Conservation (phyloP, 768 basidiomycete species). For the Leccinellum albellum region DNA sequence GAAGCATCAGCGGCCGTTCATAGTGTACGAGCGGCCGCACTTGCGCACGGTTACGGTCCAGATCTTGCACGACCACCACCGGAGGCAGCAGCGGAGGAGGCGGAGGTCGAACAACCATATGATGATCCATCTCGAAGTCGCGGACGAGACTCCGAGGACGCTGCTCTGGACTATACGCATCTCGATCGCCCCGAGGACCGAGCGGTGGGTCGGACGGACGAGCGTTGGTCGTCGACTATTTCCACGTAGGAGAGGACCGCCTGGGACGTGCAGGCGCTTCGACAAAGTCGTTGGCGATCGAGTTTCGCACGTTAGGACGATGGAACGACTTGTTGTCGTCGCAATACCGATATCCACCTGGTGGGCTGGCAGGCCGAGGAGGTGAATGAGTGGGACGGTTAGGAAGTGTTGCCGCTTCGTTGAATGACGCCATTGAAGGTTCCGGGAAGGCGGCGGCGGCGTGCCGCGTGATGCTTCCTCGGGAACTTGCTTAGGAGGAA, state of each 20-base stretch:
- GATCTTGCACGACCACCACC: neutral
- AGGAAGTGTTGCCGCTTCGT: slow-evolving; percentile 3
- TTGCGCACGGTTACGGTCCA: slow-evolving; percentile 9
- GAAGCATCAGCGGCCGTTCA: slow-evolving; percentile 30
- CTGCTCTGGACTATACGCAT: slow-evolving; percentile 7
- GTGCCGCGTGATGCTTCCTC: slow-evolving; percentile 22
- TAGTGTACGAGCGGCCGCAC: slow-evolving; percentile 25
- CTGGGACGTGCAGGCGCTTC: slow-evolving; percentile 11
- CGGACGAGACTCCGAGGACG: slow-evolving; percentile 9
- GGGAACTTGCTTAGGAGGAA: slow-evolving; percentile 4
- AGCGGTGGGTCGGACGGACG: slow-evolving; percentile 6
- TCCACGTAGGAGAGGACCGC: slow-evolving; percentile 1
- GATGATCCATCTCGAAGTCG: slow-evolving; percentile 5
- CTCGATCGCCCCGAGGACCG: slow-evolving; percentile 8
- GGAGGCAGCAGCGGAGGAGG: no score
- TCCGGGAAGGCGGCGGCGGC: slow-evolving; percentile 30
- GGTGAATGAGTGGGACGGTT: slow-evolving; percentile 20
- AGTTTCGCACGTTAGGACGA: neutral
- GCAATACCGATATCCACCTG: slow-evolving; percentile 5
- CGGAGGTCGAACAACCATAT: neutral
- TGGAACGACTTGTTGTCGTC: slow-evolving; percentile 3
- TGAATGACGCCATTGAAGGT: slow-evolving; percentile 22
- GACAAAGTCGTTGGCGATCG: neutral
- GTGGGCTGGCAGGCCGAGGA: slow-evolving; percentile 20
- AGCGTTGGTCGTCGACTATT: neutral